Evolutionary conservation across 2,329 filamentous ascomycete species (phyloP).

Genomic region (Exophiala alcalophila): DNA sequence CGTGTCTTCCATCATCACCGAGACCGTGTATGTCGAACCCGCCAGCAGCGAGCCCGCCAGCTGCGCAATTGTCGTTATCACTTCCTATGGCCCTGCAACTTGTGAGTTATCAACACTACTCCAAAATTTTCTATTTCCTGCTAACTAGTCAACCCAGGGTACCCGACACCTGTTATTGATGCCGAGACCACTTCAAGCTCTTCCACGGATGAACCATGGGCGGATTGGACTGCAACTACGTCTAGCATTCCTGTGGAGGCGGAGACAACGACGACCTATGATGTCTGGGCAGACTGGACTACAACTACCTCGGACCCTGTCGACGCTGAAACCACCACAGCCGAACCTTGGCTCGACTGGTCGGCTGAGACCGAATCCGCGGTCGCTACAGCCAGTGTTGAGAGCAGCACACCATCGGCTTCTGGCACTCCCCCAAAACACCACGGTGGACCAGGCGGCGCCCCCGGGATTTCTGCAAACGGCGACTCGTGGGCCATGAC

Average conservation of each 20-base stretch:
- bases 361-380: constrained; percentile 5
- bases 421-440: constrained; percentile 19
- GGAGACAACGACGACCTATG: constrained; percentile 28
- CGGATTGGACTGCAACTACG: constrained; percentile 21
- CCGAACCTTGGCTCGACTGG: constrained; percentile 13
- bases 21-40: constrained; percentile 65
- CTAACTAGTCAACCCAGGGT: constrained; percentile 16
- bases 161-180: constrained; percentile 21
- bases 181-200: constrained; percentile 11
- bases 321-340: constrained; percentile 16
- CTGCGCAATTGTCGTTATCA: constrained; percentile 23
- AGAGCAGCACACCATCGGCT: constrained; percentile 23
- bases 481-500: constrained; percentile 67
- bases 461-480: constrained; percentile 32
- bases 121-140: background rate
- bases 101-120: constrained; percentile 22
- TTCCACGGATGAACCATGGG: constrained; percentile 30
- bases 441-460: constrained; percentile 22
- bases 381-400: background rate
- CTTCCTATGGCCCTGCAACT: constrained; percentile 28
- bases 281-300: constrained; percentile 21
- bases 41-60: constrained; percentile 58
- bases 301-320: background rate
- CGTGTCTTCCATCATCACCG: constrained; percentile 63
- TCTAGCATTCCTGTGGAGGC: constrained; percentile 31